A percentile compares a stretch with the other conserved stretches of the same genome.
Evolutionary conservation across 1,284 basidiomycete genomes (phyloP).

Genomic region (Meripilus lineatus): DNA sequence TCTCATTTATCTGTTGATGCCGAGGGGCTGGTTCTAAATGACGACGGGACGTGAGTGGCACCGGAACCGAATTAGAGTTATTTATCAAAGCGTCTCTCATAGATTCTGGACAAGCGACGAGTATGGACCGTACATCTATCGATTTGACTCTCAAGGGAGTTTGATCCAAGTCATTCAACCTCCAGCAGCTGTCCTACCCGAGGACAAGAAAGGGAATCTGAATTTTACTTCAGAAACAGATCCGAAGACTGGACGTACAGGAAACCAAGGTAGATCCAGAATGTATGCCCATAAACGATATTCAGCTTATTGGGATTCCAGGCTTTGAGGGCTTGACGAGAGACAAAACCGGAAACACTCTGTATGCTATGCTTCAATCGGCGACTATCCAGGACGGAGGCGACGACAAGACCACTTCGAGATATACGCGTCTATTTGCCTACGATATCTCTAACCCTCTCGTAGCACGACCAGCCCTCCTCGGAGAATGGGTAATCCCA

Average conservation of each 20-base stretch:
- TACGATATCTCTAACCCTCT: slow-evolving; percentile 41
- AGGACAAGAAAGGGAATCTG: slow-evolving; percentile 38
- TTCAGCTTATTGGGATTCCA: slow-evolving; percentile 14
- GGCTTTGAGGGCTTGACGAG: slow-evolving; percentile 65
- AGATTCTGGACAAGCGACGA: slow-evolving; percentile 64
- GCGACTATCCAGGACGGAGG: slow-evolving; percentile 65
- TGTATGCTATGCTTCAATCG: slow-evolving; percentile 61
- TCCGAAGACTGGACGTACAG: slow-evolving; percentile 45
- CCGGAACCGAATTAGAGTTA: no score
- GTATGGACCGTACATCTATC: slow-evolving; percentile 69
- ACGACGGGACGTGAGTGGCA: slow-evolving; percentile 48
- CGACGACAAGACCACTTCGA: slow-evolving; percentile 37
- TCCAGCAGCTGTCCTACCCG: slow-evolving; percentile 49
- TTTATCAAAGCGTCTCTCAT: not conserved
- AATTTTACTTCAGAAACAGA: slow-evolving; percentile 51
- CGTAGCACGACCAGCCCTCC: slow-evolving; percentile 28
- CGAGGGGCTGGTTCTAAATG: slow-evolving; percentile 56
- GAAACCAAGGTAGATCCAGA: slow-evolving; percentile 38
- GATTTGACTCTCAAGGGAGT: slow-evolving; percentile 39
- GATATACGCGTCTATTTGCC: slow-evolving; percentile 53
- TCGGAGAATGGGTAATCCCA: slow-evolving; percentile 61
- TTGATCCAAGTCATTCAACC: slow-evolving; percentile 58
- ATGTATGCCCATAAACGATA: not conserved
- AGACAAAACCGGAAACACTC: slow-evolving; percentile 40
- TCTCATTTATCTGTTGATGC: slow-evolving; percentile 52